These are phyloP conservation scores for Purshia tridentata DNA, from an alignment of 306 rosid genomes.

Conservation along the genomic window DNA sequence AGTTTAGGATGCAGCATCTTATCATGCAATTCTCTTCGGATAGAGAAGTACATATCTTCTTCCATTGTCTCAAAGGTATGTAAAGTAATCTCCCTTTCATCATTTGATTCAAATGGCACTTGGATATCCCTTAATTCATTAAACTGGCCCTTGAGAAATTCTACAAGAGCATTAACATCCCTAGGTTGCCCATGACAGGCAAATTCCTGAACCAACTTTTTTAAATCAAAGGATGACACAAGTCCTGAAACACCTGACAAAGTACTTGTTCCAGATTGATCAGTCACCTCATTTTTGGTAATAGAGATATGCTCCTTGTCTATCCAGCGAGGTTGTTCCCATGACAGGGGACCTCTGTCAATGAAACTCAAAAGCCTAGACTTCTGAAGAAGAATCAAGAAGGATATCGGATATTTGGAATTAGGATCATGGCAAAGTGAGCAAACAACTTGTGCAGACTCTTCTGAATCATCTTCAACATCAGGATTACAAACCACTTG, in stretches of 20 bases:
- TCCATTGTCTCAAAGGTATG: constrained; percentile 63
- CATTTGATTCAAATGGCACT: constrained; percentile 43
- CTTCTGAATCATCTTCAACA: constrained; percentile 47
- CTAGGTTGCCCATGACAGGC: constrained; percentile 49
- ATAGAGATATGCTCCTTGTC: constrained; percentile 47
- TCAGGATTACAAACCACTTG: constrained; percentile 42
- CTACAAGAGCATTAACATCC: constrained; percentile 54
- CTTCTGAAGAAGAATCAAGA: constrained; percentile 85
- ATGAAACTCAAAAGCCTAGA: constrained; percentile 87
- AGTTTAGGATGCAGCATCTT: constrained; percentile 28
- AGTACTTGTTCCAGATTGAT: constrained; percentile 36
- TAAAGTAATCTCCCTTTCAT: constrained; percentile 35
- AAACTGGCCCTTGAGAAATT: constrained; percentile 51
- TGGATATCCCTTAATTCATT: constrained; percentile 50
- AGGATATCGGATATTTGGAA: constrained; percentile 67
- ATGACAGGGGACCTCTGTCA: constrained; percentile 67
- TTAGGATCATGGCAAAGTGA: constrained; percentile 86
- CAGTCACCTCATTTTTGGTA: constrained; percentile 34
- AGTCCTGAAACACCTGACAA: constrained; percentile 38
- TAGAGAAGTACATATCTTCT: constrained; percentile 55
- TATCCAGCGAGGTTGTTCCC: constrained; percentile 52
- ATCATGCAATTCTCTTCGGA: constrained; percentile 50
- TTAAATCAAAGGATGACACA: constrained; percentile 45
- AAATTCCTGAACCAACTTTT: constrained; percentile 51
- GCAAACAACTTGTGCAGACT: constrained; percentile 68